phyloP scores from a whole-genome alignment of 1,139 yeast species.

The Blastobotrys elegans region DNA sequence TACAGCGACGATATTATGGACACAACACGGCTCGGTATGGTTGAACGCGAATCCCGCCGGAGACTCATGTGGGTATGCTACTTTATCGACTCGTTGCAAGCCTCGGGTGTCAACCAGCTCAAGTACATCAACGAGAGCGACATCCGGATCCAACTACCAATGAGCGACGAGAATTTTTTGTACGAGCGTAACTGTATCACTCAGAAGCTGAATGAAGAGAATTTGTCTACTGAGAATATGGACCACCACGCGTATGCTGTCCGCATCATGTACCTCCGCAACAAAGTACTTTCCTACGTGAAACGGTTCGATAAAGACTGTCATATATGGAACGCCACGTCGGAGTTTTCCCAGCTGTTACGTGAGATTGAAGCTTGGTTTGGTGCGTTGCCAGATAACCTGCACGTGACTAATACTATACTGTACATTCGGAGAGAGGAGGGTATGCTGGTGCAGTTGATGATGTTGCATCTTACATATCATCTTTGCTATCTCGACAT shows the following conservation, averaged over 20 bases:
- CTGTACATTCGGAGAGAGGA: conserved; percentile 5
- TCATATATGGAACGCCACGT: conserved; percentile 8
- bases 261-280: conserved; percentile 5
- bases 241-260: conserved; percentile 7
- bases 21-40: neutral
- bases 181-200: conserved; percentile 6
- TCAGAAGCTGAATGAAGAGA: neutral
- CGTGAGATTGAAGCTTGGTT: conserved; percentile 3
- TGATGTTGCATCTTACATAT: conserved; percentile 3
- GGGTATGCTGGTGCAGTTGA: neutral
- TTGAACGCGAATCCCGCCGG: conserved; percentile 12
- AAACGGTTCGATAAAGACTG: conserved; percentile 12
- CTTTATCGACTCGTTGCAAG: conserved; percentile 7
- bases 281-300: conserved; percentile 12
- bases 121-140: conserved; percentile 6
- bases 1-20: conserved; percentile 10
- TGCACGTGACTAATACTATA: conserved; percentile 1
- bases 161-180: conserved; percentile 11
- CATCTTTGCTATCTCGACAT: conserved; percentile 13
- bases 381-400: conserved; percentile 4
- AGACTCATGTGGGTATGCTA: conserved; percentile 15
- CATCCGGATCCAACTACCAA: conserved; percentile 11
- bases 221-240: neutral
- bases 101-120: conserved; percentile 13
- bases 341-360: conserved; percentile 8